These are phyloP conservation scores for Globisporangium echinulatum DNA, from an alignment of 352 stramenopile genomes.

Conservation along the genomic window DNA sequence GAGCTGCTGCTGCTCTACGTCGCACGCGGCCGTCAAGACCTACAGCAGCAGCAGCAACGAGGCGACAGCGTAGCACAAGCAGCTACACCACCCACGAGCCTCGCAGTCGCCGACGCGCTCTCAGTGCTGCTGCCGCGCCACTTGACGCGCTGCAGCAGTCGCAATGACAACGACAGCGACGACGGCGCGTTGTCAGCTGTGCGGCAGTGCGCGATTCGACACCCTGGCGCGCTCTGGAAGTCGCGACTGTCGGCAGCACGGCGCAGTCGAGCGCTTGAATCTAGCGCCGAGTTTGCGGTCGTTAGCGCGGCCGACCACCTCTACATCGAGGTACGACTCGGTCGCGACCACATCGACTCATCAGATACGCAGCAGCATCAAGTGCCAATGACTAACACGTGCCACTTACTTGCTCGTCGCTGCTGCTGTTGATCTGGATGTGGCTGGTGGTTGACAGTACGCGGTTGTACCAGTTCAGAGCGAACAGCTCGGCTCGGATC, in stretches of 20 bases:
- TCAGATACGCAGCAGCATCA: not conserved
- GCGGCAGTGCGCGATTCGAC: constrained; percentile 24
- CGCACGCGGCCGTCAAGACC: constrained; percentile 12
- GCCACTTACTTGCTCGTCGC: not conserved
- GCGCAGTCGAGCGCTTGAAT: not conserved
- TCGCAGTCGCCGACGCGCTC: constrained; percentile 27
- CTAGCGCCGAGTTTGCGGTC: not conserved
- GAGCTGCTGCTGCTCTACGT: constrained; percentile 33
- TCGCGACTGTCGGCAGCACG: constrained; percentile 2
- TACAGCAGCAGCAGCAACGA: too few relatives aligned
- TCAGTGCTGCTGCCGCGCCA: constrained; percentile 16
- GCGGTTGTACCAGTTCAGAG: constrained; percentile 1
- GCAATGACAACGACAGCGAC: not conserved
- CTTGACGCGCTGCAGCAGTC: not conserved
- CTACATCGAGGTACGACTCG: constrained; percentile 10
- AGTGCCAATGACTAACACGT: not conserved
- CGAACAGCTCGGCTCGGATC: too few relatives aligned
- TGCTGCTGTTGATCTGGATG: not conserved
- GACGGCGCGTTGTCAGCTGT: not conserved
- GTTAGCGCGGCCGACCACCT: constrained; percentile 8
- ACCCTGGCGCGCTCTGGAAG: constrained; percentile 18
- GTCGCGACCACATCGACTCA: too few relatives aligned
- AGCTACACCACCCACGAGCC: constrained; percentile 15
- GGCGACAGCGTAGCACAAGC: not conserved
- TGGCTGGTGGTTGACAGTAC: constrained; percentile 4